Evolutionary conservation across 2,329 filamentous ascomycete species (phyloP).

Genomic region (Blastomyces parvus): DNA sequence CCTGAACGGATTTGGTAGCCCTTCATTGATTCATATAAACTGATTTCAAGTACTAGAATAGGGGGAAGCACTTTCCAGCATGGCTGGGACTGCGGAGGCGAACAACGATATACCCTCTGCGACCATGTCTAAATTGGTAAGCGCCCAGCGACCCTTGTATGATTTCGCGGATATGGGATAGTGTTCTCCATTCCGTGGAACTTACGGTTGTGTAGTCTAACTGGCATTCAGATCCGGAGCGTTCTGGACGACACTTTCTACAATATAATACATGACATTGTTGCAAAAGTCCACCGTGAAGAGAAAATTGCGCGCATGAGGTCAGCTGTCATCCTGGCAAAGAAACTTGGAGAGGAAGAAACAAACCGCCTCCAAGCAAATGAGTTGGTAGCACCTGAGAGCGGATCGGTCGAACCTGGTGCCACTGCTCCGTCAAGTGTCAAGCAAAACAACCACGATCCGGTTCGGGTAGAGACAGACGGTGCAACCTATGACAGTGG

Average conservation of each 20-base stretch:
- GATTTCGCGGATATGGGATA: slow-evolving; percentile 6
- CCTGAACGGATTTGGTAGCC: background rate
- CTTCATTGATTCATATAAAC: slow-evolving; percentile 5
- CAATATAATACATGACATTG: slow-evolving; percentile 52
- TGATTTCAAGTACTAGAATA: slow-evolving; percentile 7
- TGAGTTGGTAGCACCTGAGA: slow-evolving; percentile 22
- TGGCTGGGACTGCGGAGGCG: slow-evolving; percentile 24
- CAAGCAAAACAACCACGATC: slow-evolving; percentile 24
- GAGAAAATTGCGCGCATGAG: slow-evolving; percentile 53
- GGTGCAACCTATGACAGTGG: slow-evolving; percentile 46
- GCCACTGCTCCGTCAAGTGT: slow-evolving; percentile 30
- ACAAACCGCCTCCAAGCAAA: slow-evolving; percentile 25
- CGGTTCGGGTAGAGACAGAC: slow-evolving; percentile 39
- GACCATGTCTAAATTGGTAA: slow-evolving; percentile 35
- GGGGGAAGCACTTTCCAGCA: slow-evolving; percentile 12
- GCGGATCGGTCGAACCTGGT: slow-evolving; percentile 25
- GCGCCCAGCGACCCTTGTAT: slow-evolving; percentile 13
- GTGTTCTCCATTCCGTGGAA: background rate
- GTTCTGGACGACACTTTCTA: slow-evolving; percentile 50
- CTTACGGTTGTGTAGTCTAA: slow-evolving; percentile 10
- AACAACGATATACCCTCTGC: slow-evolving; percentile 26
- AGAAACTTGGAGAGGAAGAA: slow-evolving; percentile 37
- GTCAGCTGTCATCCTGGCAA: slow-evolving; percentile 37
- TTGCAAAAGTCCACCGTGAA: slow-evolving; percentile 49
- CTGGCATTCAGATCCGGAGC: slow-evolving; percentile 28